Evolutionary conservation across 1,139 yeast genomes (phyloP), one percentile per base, ranked within the genome.

Genomic region (Yamadazyma membranifaciens): DNA sequence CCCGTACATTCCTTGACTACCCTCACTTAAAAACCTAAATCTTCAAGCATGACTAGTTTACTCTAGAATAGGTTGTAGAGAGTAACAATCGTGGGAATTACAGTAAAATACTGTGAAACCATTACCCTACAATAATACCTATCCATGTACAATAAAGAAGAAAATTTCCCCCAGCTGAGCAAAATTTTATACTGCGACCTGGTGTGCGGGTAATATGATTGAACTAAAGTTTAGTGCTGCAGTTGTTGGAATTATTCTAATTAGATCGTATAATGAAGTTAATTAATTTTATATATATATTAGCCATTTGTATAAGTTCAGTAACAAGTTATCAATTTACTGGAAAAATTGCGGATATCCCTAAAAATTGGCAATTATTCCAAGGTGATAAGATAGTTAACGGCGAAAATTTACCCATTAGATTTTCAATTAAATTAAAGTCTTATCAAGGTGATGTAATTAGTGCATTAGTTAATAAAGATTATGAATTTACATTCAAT

Each of bases 61-160:
- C 75, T 72, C 67, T 71, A 55, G 77, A 56, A 69, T 67, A 71
- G 59, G 76, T 72, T 72, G 77, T 72, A 72, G 78, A 71, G 77
- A 72, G 77, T 69, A 57, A 53, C 66, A 64, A 60, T 55, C 69
- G 70, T 71, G 59, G 67, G 56, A 41, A 30, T 29, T 35, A 39
- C 38, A 50, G 53, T 51, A 48, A 17, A 32, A 20, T 9, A 39
- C 39, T 50, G 55, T 49, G 34, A 56, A 64, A 59, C 57, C 59
- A 68, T 52, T 59, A 69, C 78, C 74, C 78, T 71, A 72, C 78
- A 72, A 72, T 72, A 72, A 72, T 72, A 72, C 76, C 60, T 71
- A 69, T 69, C 56, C 77, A 57, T 53, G 75, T 71, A 72, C 75
- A 70, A 71, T 69, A 62, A 52, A 52, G 71, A 38, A 28, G 13